A percentile compares a stretch with the other conserved stretches of the same genome.
phyloP scores from a whole-genome alignment of 768 basidiomycete genomes.

The Nidula microcarpa region DNA sequence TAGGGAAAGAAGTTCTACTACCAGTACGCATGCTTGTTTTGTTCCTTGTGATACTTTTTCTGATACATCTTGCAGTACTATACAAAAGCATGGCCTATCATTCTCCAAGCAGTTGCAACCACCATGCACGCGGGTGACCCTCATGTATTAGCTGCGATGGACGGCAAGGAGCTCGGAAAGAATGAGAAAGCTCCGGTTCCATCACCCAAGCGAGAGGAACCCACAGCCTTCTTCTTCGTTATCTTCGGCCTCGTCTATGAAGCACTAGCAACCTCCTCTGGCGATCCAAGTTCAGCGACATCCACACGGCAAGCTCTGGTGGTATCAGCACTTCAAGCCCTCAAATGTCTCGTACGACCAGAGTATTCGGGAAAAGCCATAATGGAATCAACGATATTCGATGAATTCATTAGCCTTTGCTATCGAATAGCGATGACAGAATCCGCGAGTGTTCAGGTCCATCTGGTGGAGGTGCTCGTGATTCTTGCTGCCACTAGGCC shows the following conservation, averaged over 20 bases:
- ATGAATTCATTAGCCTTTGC: slow-evolving; percentile 84
- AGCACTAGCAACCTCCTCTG: slow-evolving; percentile 64
- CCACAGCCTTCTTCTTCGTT: slow-evolving; percentile 81
- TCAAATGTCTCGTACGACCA: slow-evolving; percentile 76
- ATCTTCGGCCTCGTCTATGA: slow-evolving; percentile 95
- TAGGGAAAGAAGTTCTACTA: slow-evolving; percentile 87
- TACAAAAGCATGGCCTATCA: slow-evolving; percentile 71
- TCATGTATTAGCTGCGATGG: slow-evolving; percentile 74
- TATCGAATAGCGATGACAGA: slow-evolving; percentile 92
- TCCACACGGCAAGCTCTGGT: slow-evolving; percentile 43
- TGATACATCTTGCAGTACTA: slow-evolving; percentile 65
- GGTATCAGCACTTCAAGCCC: slow-evolving; percentile 65
- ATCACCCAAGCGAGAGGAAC: slow-evolving; percentile 49
- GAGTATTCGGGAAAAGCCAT: slow-evolving; percentile 81
- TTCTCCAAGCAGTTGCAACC: slow-evolving; percentile 82
- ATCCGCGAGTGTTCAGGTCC: slow-evolving; percentile 62
- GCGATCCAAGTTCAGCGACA: slow-evolving; percentile 46
- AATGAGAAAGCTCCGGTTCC: slow-evolving; percentile 16
- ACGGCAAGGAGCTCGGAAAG: slow-evolving; percentile 53
- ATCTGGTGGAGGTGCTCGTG: slow-evolving; percentile 68
- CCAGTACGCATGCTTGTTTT: slow-evolving; percentile 56
- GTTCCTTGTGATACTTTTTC: neutral
- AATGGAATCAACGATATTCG: slow-evolving; percentile 78
- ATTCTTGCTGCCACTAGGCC: slow-evolving; percentile 48
- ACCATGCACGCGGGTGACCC: slow-evolving; percentile 71